phyloP scores from a whole-genome alignment of 306 rosid species.

The Vicia faba region DNA sequence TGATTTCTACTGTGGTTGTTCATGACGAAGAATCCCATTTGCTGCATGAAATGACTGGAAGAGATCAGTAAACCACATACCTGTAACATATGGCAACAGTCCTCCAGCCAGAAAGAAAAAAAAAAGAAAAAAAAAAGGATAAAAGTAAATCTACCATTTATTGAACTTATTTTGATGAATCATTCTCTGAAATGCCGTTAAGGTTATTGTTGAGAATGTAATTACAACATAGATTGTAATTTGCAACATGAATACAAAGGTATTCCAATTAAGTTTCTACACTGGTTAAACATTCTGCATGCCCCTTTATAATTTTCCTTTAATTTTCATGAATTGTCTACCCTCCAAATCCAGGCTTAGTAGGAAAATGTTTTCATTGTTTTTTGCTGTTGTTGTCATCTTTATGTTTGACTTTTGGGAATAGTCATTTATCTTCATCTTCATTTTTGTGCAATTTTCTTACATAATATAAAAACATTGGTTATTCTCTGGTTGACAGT shows the following conservation, averaged over 20 bases:
- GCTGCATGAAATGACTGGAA: slow-evolving; percentile 23
- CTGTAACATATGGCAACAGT: background rate
- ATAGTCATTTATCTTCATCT: slow-evolving; percentile 29
- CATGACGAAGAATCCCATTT: background rate
- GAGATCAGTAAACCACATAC: slow-evolving; percentile 17
- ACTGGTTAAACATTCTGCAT: slow-evolving; percentile 18
- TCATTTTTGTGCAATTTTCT: slow-evolving; percentile 32
- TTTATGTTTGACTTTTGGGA: slow-evolving; percentile 27
- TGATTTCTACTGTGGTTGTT: slow-evolving; percentile 16
- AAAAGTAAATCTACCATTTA: background rate
- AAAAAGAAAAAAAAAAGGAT: background rate
- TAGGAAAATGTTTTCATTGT: slow-evolving; percentile 3
- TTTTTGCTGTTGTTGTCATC: background rate
- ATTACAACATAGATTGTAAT: slow-evolving; percentile 5
- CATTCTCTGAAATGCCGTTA: slow-evolving; percentile 1
- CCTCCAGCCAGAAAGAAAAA: background rate
- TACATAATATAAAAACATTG: slow-evolving; percentile 17
- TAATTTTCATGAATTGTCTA: slow-evolving; percentile 22
- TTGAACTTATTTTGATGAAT: slow-evolving; percentile 10
- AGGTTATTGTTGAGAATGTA: background rate
- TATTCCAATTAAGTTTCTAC: slow-evolving; percentile 29
- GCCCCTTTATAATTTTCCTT: slow-evolving; percentile 20
- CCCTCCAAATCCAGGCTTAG: slow-evolving; percentile 2
- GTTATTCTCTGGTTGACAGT: slow-evolving; percentile 14
- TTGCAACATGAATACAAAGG: background rate